Evolutionary conservation across 768 basidiomycete genomes (phyloP).

Genomic region (Calocera viscosa): DNA sequence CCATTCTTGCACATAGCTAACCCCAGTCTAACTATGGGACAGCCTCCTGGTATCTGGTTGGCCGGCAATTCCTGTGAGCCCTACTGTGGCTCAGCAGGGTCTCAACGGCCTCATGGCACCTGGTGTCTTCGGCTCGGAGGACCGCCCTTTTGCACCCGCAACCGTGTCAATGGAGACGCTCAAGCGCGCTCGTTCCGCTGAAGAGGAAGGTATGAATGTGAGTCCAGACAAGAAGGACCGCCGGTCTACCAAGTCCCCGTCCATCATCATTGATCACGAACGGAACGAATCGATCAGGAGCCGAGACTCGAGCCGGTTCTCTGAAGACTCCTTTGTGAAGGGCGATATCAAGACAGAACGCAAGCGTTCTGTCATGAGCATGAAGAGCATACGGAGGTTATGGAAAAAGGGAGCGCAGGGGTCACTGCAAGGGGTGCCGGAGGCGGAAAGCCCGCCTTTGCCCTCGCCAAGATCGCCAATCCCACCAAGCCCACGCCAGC

Average conservation of each 20-base stretch:
- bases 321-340: constrained; percentile 51
- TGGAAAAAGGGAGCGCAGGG: constrained; percentile 64
- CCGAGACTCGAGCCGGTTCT: constrained; percentile 51
- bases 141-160: constrained; percentile 3
- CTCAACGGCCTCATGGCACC: neutral
- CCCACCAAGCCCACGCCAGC: constrained; percentile 1
- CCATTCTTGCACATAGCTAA: neutral
- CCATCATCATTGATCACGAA: constrained; percentile 15
- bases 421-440: constrained; percentile 20
- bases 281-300: constrained; percentile 20
- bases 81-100: neutral
- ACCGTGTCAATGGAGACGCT: constrained; percentile 9
- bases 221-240: constrained; percentile 31
- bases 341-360: constrained; percentile 15
- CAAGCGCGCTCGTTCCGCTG: constrained; percentile 25
- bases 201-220: constrained; percentile 26
- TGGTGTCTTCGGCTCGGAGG: neutral
- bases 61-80: neutral
- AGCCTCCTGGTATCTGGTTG: neutral
- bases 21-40: neutral
- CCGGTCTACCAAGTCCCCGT: constrained; percentile 20
- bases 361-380: constrained; percentile 42
- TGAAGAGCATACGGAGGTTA: constrained; percentile 59
- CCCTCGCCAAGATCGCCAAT: constrained; percentile 15
- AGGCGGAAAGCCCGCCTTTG: constrained; percentile 6